These are phyloP conservation scores for Gracilaria domingensis DNA, from an alignment of 23 red algal species.

Conservation along the genomic window DNA sequence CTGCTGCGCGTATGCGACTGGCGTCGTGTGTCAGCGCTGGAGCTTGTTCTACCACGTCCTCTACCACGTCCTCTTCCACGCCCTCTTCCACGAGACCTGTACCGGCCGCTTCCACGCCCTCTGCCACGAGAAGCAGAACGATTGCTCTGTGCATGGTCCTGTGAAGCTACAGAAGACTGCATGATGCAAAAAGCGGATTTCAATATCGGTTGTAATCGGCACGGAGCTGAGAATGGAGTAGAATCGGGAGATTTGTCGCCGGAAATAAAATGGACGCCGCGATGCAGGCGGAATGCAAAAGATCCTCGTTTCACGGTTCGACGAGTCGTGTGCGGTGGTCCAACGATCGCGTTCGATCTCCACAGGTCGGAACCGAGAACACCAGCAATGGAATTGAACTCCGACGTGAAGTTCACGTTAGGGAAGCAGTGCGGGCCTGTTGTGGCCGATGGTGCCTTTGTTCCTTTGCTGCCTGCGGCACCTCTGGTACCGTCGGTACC, in stretches of 20 bases:
- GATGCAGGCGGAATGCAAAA: not conserved
- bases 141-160: not conserved
- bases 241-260: not conserved
- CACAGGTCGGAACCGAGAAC: no score
- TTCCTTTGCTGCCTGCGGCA: no score
- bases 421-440: no score
- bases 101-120: not conserved
- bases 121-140: not conserved
- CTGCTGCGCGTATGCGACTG: not conserved
- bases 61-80: slow-evolving; percentile 19
- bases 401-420: no score
- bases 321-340: no score
- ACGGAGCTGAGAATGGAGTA: not conserved
- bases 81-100: not conserved
- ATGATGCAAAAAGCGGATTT: not conserved
- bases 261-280: not conserved
- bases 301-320: not conserved
- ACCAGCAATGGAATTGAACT: no score
- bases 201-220: not conserved
- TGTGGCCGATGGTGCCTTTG: no score
- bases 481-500: no score
- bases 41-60: not conserved
- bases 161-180: not conserved
- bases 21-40: not conserved
- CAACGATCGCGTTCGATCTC: no score